phyloP scores from a whole-genome alignment of 306 rosid species.

The Cotoneaster glaucophyllus region DNA sequence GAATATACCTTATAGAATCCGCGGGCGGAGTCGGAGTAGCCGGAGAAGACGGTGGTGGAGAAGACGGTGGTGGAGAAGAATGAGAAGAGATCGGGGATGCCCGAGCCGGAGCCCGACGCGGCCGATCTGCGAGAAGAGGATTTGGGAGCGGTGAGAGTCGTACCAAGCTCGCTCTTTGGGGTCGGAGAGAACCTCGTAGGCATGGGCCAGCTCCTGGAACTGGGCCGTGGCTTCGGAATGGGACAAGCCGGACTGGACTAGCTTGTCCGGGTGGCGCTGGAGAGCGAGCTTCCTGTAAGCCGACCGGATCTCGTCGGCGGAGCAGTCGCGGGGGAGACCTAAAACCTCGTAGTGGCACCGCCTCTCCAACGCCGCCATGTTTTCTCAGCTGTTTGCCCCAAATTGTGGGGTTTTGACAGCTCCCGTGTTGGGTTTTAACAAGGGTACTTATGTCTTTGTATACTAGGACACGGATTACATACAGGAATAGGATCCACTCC shows the following conservation, averaged over 20 bases:
- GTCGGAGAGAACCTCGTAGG: conserved; percentile 93
- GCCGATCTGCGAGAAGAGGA: conserved; percentile 62
- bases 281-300: conserved; percentile 74
- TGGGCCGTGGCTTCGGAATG: conserved; percentile 73
- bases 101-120: conserved; percentile 37
- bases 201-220: conserved; percentile 88
- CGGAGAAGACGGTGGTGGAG: conserved; percentile 69
- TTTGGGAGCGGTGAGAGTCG: conserved; percentile 92
- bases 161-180: conserved; percentile 95
- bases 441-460: neutral
- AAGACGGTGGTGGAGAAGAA: conserved; percentile 86
- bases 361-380: conserved; percentile 47
- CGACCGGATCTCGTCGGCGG: conserved; percentile 72
- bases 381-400: neutral
- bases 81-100: conserved; percentile 72
- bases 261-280: conserved; percentile 96
- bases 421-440: neutral
- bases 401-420: neutral
- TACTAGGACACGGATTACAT: neutral
- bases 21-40: conserved; percentile 54
- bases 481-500: no score
- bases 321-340: conserved; percentile 46
- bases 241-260: conserved; percentile 70
- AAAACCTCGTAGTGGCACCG: conserved; percentile 97
- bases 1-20: conserved; percentile 78